Evolutionary conservation across 2,329 filamentous ascomycete species (phyloP), one percentile per base, ranked within the genome.

Genomic region (Cladosporium sp.): DNA sequence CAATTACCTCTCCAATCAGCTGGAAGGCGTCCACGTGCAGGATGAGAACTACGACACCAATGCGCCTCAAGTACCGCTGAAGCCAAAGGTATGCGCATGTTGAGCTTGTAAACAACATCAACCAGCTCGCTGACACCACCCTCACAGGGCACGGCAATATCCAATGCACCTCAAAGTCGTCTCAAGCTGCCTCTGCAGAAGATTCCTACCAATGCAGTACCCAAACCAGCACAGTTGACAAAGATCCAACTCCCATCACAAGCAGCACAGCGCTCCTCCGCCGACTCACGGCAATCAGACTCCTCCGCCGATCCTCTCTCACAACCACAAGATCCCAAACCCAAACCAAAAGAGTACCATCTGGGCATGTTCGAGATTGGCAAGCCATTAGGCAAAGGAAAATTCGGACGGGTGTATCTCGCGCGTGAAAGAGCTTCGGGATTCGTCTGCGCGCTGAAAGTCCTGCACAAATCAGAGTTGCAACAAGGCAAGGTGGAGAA

Each of bases 351-450:
- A 62, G 67, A 91, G 65, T 92, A 92, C 75, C 90, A 96, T 70
- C 83, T 96, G 3, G 89, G 90, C 74, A 95, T 95, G 90, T 96
- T 96, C 72, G 91, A 96, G 73, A 96, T 95, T 63, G 90, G 90
- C 37, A 88, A 90, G 65, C 89, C 90, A 1, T 78, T 95, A 3
- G 90, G 90, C 54, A 94, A 94, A 75, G 90, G 90, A 62, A 95
- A 94, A 71, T 95, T 94, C 68, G 90, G 90, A 1, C 83, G 90
- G 45, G 90, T 95, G 3, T 95, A 95, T 70, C 83, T 95, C 25
- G 90, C 89, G 49, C 87, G 90, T 57, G 90, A 94, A 74, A 84
- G 89, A 58, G 84, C 81, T 44, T 89, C 84, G 24, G 88, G 88
- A 61, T 95, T 92, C 74, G 88, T 95, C 62, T 95, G 90, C 74